These are phyloP conservation scores for Kalanchoe fedtschenkoi DNA, from an alignment of 164 flowering plant species.

Conservation along the genomic window DNA sequence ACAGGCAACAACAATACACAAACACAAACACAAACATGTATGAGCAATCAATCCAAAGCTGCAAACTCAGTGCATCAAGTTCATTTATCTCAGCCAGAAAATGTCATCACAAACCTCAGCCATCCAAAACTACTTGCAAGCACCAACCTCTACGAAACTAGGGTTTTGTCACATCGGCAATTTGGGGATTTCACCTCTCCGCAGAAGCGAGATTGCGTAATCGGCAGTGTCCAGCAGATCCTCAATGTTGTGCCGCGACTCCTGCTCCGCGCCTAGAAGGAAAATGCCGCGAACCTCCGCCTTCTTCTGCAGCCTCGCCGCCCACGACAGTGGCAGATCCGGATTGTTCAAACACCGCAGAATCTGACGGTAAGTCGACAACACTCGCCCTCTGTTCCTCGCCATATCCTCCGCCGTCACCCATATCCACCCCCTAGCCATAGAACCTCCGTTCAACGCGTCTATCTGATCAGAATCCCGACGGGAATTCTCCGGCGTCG, in stretches of 20 bases:
- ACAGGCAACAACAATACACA: too few relatives aligned
- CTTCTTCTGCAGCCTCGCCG: conserved; percentile 40
- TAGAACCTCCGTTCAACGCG: too few relatives aligned
- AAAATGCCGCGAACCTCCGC: conserved; percentile 39
- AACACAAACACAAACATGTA: too few relatives aligned
- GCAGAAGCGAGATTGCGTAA: conserved; percentile 32
- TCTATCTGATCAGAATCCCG: background rate
- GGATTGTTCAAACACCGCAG: conserved; percentile 38
- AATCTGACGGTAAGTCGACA: conserved; percentile 35
- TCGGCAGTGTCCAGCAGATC: conserved; percentile 41
- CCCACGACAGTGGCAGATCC: conserved; percentile 30
- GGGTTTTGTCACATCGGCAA: background rate
- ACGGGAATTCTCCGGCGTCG: too few relatives aligned
- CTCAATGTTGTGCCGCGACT: conserved; percentile 33
- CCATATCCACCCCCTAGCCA: conserved; percentile 39
- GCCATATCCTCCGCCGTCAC: conserved; percentile 41
- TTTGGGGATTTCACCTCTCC: conserved; percentile 30
- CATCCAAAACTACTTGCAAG: too few relatives aligned
- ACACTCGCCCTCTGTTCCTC: conserved; percentile 26
- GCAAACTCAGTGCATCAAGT: too few relatives aligned
- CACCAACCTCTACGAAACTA: too few relatives aligned
- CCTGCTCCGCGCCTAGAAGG: conserved; percentile 33
- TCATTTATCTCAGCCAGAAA: too few relatives aligned
- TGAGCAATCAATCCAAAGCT: too few relatives aligned
- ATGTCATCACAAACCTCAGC: too few relatives aligned